A percentile compares a stretch with the other conserved stretches of the same genome.
Conservation (phyloP, 352 stramenopile genomes). For the Phytophthora aleatoria region DNA sequence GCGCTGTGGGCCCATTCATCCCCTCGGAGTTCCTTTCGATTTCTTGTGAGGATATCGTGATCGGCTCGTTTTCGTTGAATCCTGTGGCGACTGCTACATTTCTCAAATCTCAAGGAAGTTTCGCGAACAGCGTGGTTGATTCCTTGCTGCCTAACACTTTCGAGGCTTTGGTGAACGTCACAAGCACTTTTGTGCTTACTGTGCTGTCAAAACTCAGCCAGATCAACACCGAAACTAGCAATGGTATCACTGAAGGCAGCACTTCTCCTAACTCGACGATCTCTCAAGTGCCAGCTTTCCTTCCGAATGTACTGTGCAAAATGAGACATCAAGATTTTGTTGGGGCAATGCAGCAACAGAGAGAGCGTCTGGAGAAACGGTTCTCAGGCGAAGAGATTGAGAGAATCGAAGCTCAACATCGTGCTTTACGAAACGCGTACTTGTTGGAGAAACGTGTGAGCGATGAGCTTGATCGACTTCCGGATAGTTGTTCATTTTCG, state of each 20-base stretch:
- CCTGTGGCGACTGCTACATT: conserved; percentile 19
- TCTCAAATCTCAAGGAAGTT: conserved; percentile 26
- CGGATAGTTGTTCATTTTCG: conserved; percentile 18
- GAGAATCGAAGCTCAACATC: conserved; percentile 27
- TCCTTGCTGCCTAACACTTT: conserved; percentile 11
- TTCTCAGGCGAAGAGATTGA: conserved; percentile 30
- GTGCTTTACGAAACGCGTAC: conserved; percentile 28
- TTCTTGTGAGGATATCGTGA: conserved; percentile 33
- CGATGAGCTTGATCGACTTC: conserved; percentile 19
- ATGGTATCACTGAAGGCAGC: conserved; percentile 6
- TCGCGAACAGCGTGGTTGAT: conserved; percentile 14
- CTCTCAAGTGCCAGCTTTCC: conserved; percentile 11
- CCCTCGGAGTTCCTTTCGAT: conserved; percentile 28
- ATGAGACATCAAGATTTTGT: conserved; percentile 36
- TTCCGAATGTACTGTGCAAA: conserved; percentile 25
- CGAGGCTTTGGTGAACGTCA: conserved; percentile 19
- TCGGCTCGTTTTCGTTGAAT: conserved; percentile 28
- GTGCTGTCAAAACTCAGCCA: conserved; percentile 26
- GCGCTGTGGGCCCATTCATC: conserved; percentile 25
- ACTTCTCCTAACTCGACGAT: background rate
- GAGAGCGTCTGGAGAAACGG: conserved; percentile 13
- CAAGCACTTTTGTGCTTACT: conserved; percentile 29
- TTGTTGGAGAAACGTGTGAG: conserved; percentile 24
- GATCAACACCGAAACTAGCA: conserved; percentile 18
- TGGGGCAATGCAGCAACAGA: conserved; percentile 19